phyloP scores from a whole-genome alignment of 306 rosid species.

The Alnus rubra region DNA sequence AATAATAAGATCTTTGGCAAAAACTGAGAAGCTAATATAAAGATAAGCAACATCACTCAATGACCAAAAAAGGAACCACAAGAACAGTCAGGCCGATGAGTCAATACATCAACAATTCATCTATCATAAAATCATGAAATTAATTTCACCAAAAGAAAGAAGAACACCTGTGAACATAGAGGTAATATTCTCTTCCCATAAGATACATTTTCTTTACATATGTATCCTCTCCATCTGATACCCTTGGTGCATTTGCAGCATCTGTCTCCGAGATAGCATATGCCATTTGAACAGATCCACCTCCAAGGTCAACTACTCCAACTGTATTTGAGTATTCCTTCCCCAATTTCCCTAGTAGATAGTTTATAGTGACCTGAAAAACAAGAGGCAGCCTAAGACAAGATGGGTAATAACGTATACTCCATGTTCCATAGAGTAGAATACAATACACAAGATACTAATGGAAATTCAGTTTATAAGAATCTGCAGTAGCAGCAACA shows the following conservation, averaged over 20 bases:
- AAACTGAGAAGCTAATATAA: background rate
- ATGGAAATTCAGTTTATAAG: conserved; percentile 15
- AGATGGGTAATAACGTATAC: conserved; percentile 9
- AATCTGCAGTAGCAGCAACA: conserved; percentile 6
- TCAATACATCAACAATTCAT: conserved; percentile 14
- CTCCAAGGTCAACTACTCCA: conserved; percentile 98
- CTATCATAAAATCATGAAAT: conserved; percentile 24
- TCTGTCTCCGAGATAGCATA: conserved; percentile 88
- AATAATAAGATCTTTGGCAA: background rate
- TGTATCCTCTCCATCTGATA: conserved; percentile 54
- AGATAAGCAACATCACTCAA: conserved; percentile 15
- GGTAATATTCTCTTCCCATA: conserved; percentile 74
- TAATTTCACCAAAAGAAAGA: conserved; percentile 24
- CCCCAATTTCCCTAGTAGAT: conserved; percentile 88
- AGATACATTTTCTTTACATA: conserved; percentile 80
- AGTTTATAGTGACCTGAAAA: conserved; percentile 89
- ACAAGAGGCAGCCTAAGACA: conserved; percentile 34
- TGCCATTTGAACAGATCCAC: conserved; percentile 99
- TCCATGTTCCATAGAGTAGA: conserved; percentile 16
- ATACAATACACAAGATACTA: conserved; percentile 24
- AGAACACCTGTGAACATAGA: conserved; percentile 93
- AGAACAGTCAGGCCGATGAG: conserved; percentile 10
- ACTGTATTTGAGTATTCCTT: conserved; percentile 75
- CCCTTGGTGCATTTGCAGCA: conserved; percentile 68
- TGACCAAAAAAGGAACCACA: background rate